These are phyloP conservation scores for Phoma sp. DNA, from an alignment of 2,329 filamentous ascomycete species.

Conservation along the genomic window DNA sequence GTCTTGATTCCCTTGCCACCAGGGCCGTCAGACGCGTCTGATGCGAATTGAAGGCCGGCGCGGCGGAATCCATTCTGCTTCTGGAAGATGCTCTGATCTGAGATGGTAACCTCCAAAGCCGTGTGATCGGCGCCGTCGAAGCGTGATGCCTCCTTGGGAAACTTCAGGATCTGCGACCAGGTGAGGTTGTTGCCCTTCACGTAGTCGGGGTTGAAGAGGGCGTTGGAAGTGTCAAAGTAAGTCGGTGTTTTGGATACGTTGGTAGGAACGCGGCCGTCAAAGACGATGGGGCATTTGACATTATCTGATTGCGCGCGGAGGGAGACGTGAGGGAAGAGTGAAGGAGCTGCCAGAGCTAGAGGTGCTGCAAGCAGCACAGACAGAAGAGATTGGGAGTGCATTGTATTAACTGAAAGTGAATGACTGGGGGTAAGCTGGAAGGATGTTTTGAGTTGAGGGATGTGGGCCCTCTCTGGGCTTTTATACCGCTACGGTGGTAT, in stretches of 20 bases:
- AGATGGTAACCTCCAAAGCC: conserved; percentile 63
- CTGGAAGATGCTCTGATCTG: conserved; percentile 65
- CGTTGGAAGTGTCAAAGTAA: conserved; percentile 44
- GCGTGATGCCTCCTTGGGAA: conserved; percentile 54
- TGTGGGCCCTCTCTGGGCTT: background rate
- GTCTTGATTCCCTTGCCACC: conserved; percentile 64
- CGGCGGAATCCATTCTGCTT: conserved; percentile 67
- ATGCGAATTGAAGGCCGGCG: conserved; percentile 61
- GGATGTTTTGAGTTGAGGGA: background rate
- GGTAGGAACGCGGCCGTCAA: conserved; percentile 45
- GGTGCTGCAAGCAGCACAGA: conserved; percentile 28
- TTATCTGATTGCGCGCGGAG: conserved; percentile 7
- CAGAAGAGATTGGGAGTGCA: conserved; percentile 34
- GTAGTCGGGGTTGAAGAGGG: conserved; percentile 59
- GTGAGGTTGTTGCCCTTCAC: conserved; percentile 61
- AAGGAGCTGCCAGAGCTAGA: conserved; percentile 35
- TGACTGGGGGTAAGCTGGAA: conserved; percentile 8
- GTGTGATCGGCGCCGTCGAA: conserved; percentile 55
- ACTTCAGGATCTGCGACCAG: conserved; percentile 59
- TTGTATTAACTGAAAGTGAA: conserved; percentile 13
- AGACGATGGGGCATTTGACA: conserved; percentile 46
- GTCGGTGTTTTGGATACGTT: conserved; percentile 28
- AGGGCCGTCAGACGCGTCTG: conserved; percentile 59
- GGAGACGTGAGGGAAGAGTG: conserved; percentile 4
- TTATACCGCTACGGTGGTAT: background rate